Conservation (phyloP, 1,284 basidiomycete genomes). For the Malassezia nana region DNA sequence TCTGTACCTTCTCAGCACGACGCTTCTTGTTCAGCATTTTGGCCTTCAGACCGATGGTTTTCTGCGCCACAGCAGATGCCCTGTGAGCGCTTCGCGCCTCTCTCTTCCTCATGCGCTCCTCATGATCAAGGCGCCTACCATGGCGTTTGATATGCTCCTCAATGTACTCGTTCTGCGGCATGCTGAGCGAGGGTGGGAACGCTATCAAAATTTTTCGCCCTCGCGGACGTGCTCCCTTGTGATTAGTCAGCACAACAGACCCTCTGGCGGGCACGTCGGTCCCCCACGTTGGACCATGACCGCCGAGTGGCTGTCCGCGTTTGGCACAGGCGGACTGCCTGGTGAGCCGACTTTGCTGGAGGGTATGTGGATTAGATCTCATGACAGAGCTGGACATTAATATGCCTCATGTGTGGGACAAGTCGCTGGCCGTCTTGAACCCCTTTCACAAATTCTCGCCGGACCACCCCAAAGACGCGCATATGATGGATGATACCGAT, state of each 20-base stretch:
- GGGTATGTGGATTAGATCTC: conserved; percentile 13
- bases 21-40: conserved; percentile 93
- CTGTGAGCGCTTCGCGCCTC: conserved; percentile 85
- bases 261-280: not conserved
- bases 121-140: conserved; percentile 46
- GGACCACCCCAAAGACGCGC: conserved; percentile 57
- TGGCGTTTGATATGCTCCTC: conserved; percentile 50
- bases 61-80: conserved; percentile 76
- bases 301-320: conserved; percentile 24
- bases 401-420: conserved; percentile 84
- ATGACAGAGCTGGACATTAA: conserved; percentile 86
- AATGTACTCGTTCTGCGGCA: conserved; percentile 50
- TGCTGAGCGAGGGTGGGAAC: not conserved
- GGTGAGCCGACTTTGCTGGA: conserved; percentile 47
- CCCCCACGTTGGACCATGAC: not conserved
- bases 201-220: not conserved
- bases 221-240: not conserved
- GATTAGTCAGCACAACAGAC: not conserved
- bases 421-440: conserved; percentile 89
- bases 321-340: conserved; percentile 46
- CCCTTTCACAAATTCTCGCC: conserved; percentile 63
- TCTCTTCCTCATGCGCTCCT: conserved; percentile 61
- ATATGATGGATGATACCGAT: conserved; percentile 99
- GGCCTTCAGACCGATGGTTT: conserved; percentile 90
- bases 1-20: conserved; percentile 92